phyloP scores from a whole-genome alignment of 2,329 filamentous ascomycete species.

The Stagonosporopsis chrysanthemi region DNA sequence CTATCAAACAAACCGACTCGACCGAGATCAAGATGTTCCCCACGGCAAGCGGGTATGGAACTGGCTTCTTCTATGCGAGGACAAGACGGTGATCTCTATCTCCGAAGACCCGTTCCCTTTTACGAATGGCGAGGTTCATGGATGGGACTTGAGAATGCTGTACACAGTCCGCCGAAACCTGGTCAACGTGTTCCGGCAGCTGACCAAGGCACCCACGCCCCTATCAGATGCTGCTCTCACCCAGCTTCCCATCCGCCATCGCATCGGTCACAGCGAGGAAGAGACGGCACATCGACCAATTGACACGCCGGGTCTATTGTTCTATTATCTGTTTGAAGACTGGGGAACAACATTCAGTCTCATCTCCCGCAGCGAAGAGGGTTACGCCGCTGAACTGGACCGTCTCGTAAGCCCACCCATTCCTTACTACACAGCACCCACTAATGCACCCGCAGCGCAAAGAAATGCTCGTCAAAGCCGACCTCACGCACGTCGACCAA shows the following conservation, averaged over 20 bases:
- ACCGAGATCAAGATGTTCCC: slow-evolving; percentile 50
- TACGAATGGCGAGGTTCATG: slow-evolving; percentile 45
- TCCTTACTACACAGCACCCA: not conserved
- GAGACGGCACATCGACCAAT: slow-evolving; percentile 57
- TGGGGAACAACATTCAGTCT: slow-evolving; percentile 67
- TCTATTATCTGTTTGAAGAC: slow-evolving; percentile 73
- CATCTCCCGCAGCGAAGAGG: slow-evolving; percentile 58
- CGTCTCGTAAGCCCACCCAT: slow-evolving; percentile 52
- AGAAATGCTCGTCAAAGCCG: slow-evolving; percentile 62
- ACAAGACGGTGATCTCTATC: slow-evolving; percentile 76
- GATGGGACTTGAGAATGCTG: slow-evolving; percentile 56
- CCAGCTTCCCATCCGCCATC: slow-evolving; percentile 55
- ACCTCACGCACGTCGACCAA: slow-evolving; percentile 56
- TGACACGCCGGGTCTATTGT: slow-evolving; percentile 67
- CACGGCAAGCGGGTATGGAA: slow-evolving; percentile 69
- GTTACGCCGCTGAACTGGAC: slow-evolving; percentile 58
- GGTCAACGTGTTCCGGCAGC: slow-evolving; percentile 66
- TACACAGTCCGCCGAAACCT: slow-evolving; percentile 65
- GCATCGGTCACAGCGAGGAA: slow-evolving; percentile 54
- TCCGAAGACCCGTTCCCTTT: slow-evolving; percentile 65
- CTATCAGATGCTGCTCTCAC: slow-evolving; percentile 51
- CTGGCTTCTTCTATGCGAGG: slow-evolving; percentile 73
- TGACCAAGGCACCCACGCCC: slow-evolving; percentile 62
- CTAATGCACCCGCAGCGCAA: slow-evolving; percentile 47
- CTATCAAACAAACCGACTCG: slow-evolving; percentile 39